Evolutionary conservation across 345 rosid species (phyloP).

Genomic region (Camelina sativa): DNA sequence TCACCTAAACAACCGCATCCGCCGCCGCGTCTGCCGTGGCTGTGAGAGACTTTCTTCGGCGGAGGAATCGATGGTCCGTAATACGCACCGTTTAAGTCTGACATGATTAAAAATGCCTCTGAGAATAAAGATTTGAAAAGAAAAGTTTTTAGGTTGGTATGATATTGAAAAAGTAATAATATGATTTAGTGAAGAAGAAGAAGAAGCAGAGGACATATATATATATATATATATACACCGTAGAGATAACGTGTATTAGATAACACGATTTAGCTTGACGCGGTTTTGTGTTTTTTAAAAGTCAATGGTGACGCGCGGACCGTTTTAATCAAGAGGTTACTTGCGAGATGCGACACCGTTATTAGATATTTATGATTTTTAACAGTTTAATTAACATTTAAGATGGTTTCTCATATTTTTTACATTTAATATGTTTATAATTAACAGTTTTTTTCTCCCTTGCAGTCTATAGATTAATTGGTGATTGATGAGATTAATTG

Average conservation of each 20-base stretch:
- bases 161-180: neutral
- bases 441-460: too few relatives aligned
- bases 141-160: neutral
- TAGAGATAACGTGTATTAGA: conserved; percentile 37
- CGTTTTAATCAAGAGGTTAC: conserved; percentile 29
- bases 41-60: conserved; percentile 47
- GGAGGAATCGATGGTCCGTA: conserved; percentile 77
- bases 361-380: conserved; percentile 9
- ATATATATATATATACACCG: conserved; percentile 25
- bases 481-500: neutral
- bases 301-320: conserved; percentile 34
- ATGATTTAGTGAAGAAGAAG: neutral
- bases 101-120: conserved; percentile 46
- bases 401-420: neutral
- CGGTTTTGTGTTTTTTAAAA: conserved; percentile 36
- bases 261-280: conserved; percentile 35
- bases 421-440: neutral
- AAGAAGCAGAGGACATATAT: neutral
- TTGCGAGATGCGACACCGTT: neutral
- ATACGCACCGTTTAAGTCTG: conserved; percentile 70
- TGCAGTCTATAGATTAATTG: neutral
- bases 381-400: neutral
- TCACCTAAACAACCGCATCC: conserved; percentile 44
- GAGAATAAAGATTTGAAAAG: too few relatives aligned
- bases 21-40: conserved; percentile 49